Conservation (phyloP, 1,139 yeast genomes). For the Pichia sp. region DNA sequence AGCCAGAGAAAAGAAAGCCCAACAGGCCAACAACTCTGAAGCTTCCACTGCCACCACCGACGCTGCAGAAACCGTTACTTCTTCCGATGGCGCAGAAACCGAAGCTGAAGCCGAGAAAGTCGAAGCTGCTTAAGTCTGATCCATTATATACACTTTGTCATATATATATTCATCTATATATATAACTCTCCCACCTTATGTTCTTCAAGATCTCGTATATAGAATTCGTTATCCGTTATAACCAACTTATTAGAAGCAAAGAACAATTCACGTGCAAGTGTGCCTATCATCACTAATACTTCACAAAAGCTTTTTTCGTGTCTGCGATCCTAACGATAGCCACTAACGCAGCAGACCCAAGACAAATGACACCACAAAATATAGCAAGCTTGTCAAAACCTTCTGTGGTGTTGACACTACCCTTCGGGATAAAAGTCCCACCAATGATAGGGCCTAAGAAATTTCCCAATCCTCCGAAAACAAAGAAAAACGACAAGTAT, state of each 20-base stretch:
- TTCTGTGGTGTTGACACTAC: slow-evolving; percentile 18
- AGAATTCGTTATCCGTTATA: not conserved
- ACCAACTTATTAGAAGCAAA: too few species aligned
- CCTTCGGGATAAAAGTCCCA: slow-evolving; percentile 31
- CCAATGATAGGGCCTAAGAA: slow-evolving; percentile 32
- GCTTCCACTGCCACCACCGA: not conserved
- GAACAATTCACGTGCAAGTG: too few species aligned
- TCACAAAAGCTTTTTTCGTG: not conserved
- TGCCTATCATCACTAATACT: not conserved
- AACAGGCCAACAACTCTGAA: slow-evolving; percentile 1
- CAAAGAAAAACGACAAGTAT: slow-evolving; percentile 27
- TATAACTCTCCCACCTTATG: not conserved
- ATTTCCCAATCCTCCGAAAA: slow-evolving; percentile 28
- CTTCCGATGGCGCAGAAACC: not conserved
- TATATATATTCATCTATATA: too few species aligned
- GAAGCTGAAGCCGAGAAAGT: not conserved
- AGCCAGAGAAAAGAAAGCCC: slow-evolving; percentile 16
- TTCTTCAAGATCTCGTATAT: not conserved
- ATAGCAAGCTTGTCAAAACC: slow-evolving; percentile 29
- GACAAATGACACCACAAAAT: slow-evolving; percentile 26
- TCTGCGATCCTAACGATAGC: not conserved
- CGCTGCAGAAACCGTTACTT: not conserved
- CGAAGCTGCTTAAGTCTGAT: not conserved
- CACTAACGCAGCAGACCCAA: slow-evolving; percentile 18
- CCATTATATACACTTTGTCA: too few species aligned